These are phyloP conservation scores for Parasarocladium wereldwijsianum DNA, from an alignment of 2,329 filamentous ascomycete species.

Conservation along the genomic window DNA sequence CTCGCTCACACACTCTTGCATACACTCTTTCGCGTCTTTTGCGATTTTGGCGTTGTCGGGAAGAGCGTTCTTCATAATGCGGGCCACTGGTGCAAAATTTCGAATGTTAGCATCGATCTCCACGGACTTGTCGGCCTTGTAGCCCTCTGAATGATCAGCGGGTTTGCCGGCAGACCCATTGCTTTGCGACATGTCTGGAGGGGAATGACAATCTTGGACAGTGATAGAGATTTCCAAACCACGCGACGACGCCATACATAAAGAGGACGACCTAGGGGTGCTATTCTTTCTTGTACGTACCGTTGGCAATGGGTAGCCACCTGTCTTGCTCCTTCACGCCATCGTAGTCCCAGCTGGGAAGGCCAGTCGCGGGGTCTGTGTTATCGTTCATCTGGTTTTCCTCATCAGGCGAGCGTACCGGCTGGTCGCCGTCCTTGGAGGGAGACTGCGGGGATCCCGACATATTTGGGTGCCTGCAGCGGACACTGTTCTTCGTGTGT, in stretches of 20 bases:
- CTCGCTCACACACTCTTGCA: constrained; percentile 99
- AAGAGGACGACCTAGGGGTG: no score
- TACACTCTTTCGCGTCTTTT: constrained; percentile 98
- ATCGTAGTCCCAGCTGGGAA: constrained; percentile 76
- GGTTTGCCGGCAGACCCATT: constrained; percentile 22
- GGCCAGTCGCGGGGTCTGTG: constrained; percentile 62
- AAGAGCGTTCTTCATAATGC: constrained; percentile 96
- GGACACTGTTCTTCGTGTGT: constrained; percentile 46
- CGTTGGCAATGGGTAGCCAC: constrained; percentile 99
- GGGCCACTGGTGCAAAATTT: constrained; percentile 89
- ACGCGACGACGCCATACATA: background rate
- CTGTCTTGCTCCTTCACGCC: constrained; percentile 94
- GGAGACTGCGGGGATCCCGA: constrained; percentile 75
- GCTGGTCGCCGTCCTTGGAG: constrained; percentile 88
- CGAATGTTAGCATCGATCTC: constrained; percentile 81
- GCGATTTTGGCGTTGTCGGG: constrained; percentile 98
- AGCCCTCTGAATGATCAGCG: constrained; percentile 30
- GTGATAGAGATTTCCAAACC: no score
- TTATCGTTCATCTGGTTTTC: constrained; percentile 86
- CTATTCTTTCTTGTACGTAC: no score
- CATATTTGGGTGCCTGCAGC: constrained; percentile 73
- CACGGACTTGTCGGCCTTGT: constrained; percentile 33
- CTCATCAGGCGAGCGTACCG: constrained; percentile 84
- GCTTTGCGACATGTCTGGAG: no score
- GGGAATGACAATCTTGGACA: no score